Base-by-base conservation (phyloP, 805 yeast genomes). In the Martiniozyma abietophila region DNA sequence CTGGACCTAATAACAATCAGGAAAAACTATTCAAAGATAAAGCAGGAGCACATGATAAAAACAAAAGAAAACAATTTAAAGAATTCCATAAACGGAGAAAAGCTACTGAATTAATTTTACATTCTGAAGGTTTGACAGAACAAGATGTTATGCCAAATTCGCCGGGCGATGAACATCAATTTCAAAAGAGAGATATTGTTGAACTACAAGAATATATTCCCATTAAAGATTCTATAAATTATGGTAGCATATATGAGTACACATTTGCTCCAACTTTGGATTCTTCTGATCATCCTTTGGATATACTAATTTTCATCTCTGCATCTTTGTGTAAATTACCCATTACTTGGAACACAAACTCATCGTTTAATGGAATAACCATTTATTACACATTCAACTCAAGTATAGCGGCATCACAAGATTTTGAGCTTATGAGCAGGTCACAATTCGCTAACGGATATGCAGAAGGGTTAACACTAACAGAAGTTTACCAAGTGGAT, bases 291-390 rank as follows among this genome's bases (percentile, higher is more conserved):
- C 37, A 61, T 26, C 58, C 58, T 41, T 69, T 63, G 45, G 66
- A 71, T 44, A 55, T 61, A 34, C 54, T 71, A 50, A 56, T 71
- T 27, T 72, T 68, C 42, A 38, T 72, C 12, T 64, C 73, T 11
- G 78, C 74, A 2, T 69, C 70, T 35, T 58, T 72, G 10, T 71
- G 76, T 41, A 41, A 51, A 5, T 26, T 55, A n/a, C 64, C 64
- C 1, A 32, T 27, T 1, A 32, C 23, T 3, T 46, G 44, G 47
- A 37, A 41, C 22, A 15, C 28, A 3, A 16, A 21, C 11, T 17
- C 27, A 9, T n/a, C 36, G 0, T 25, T 29, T 6, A 52, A 53
- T 35, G 56, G 56, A 3, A 25, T 56, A 6, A 34, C 39, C 11
- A 19, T 56, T 0, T 53, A 46, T 30, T 54, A 49, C 41, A 47